Conservation (phyloP, 768 basidiomycete genomes). For the Mycena latifolia region DNA sequence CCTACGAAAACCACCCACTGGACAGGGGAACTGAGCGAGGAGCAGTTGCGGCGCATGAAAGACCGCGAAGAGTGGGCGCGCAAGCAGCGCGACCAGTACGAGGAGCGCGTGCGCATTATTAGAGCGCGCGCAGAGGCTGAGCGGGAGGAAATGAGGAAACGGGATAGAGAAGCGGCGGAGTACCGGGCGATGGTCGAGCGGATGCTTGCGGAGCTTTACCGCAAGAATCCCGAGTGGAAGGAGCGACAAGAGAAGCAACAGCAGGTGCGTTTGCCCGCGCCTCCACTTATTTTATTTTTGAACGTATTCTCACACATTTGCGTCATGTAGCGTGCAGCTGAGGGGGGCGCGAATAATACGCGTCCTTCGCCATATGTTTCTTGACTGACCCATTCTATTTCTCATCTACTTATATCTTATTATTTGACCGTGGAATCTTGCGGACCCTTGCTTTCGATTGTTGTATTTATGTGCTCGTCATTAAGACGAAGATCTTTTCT, state of each 20-base stretch:
- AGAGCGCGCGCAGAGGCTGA: constrained; percentile 47
- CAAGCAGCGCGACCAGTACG: constrained; percentile 60
- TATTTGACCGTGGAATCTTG: constrained; percentile 1
- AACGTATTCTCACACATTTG: constrained; percentile 8
- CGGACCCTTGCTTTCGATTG: constrained; percentile 24
- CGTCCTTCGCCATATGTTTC: constrained; percentile 23
- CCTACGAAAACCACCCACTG: constrained; percentile 40
- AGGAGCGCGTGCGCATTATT: constrained; percentile 62
- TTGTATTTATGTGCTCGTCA: constrained; percentile 23
- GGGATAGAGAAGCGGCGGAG: constrained; percentile 55
- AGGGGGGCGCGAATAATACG: constrained; percentile 29
- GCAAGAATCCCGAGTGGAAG: constrained; percentile 73
- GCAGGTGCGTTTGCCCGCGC: constrained; percentile 55
- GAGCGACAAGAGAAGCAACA: constrained; percentile 63
- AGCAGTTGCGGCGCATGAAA: constrained; percentile 55
- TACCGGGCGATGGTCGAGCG: constrained; percentile 61
- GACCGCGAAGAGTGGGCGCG: constrained; percentile 69
- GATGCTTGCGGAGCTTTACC: constrained; percentile 67
- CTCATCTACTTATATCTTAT: constrained; percentile 20
- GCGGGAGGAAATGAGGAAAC: constrained; percentile 51
- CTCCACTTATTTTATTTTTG: not conserved
- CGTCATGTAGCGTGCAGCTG: constrained; percentile 5
- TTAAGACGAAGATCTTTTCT: not conserved
- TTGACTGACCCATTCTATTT: constrained; percentile 5
- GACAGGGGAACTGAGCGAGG: constrained; percentile 50